Base-by-base conservation (phyloP, 176 grass and related monocot species). In the Triticum timopheevii region DNA sequence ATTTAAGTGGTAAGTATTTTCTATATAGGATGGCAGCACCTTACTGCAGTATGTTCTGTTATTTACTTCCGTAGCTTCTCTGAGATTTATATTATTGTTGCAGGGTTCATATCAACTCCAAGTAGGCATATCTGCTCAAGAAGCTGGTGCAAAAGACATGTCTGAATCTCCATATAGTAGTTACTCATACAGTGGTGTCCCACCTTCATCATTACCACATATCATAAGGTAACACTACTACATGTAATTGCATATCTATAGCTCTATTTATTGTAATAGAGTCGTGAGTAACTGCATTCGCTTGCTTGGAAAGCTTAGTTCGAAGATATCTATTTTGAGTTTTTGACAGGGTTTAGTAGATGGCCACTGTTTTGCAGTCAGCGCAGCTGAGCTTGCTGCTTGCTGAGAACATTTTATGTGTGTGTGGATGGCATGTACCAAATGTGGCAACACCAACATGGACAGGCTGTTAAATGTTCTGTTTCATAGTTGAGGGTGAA, bases 101-200 rank as follows among this genome's bases (percentile, higher is more conserved):
- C 79, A 99, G 97, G 94, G 63, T 90, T 80, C 92, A 87, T 96
- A 86, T 92, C 86, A 93, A 76, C 61, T 96, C 61, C 94, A 96
- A 94, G 89, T 99, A 74, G 88, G 77, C 77, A 90, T 99, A 86
- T 91, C 76, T 52, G 92, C 90, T 65, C 92, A 96, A 90, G 92
- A 94, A 86, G 92, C 73, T 85, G 94, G 94, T 74, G 94, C 97
- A 83, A 93, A 52, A 78, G 89, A 90, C 30, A 86, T 88, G 76
- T 94, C 85, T 16, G 61, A 83, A 63, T 94, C 94, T 82, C 94
- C 92, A 69, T 99, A 99, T 84, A 90, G 89, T 88, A 82, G 73
- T 83, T 98, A 94, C 77, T 96, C 84, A 27, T 98, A 96, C 84
- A 86, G 86, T 85, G 86, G 93, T 90, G 87, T 94, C 80, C 90